Conservation (phyloP, 2,329 filamentous ascomycete species). For the Meredithiella fracta region DNA sequence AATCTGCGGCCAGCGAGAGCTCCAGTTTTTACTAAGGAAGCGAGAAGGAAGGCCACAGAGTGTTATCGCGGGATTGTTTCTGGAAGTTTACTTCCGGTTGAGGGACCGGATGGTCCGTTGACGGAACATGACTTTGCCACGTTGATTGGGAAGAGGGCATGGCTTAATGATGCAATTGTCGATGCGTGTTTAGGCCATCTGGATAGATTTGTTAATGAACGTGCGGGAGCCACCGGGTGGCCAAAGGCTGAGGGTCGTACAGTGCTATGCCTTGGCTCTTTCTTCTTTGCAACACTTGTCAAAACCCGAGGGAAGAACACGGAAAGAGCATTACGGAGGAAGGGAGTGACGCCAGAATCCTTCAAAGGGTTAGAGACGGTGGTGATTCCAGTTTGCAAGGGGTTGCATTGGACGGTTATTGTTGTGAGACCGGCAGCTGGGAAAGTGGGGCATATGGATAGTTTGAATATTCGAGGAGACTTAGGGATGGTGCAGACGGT, state of each 20-base stretch:
- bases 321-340: constrained; percentile 39
- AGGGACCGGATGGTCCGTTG: constrained; percentile 13
- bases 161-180: constrained; percentile 66
- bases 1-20: background rate
- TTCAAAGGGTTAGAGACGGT: constrained; percentile 50
- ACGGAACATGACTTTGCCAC: constrained; percentile 45
- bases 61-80: background rate
- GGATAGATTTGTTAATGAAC: constrained; percentile 40
- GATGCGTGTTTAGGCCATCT: constrained; percentile 49
- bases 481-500: constrained; percentile 26
- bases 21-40: background rate
- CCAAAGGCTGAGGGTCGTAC: constrained; percentile 33
- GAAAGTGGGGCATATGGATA: constrained; percentile 54
- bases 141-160: constrained; percentile 38
- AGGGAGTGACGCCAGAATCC: constrained; percentile 40
- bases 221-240: constrained; percentile 35
- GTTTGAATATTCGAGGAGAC: constrained; percentile 31
- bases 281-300: constrained; percentile 43
- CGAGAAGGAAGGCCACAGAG: background rate
- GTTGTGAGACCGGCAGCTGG: constrained; percentile 45
- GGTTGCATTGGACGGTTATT: constrained; percentile 54
- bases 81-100: constrained; percentile 2
- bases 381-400: constrained; percentile 51
- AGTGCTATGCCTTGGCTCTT: constrained; percentile 47
- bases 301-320: constrained; percentile 31